phyloP scores from a whole-genome alignment of 106 monocot species.

The Alisma plantagoaquatica region DNA sequence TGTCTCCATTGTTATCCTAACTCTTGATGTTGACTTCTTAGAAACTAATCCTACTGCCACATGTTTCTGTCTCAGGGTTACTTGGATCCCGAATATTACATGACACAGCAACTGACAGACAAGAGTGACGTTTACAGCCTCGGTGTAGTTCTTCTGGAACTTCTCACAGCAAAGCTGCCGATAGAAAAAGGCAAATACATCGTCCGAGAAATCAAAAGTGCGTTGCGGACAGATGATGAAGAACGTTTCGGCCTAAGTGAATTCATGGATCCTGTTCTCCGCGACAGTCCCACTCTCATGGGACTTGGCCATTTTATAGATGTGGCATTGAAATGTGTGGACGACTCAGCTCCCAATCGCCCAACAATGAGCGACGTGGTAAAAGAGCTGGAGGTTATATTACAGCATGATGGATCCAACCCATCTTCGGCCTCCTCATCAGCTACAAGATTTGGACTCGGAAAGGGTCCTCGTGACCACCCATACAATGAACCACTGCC shows the following conservation, averaged over 20 bases:
- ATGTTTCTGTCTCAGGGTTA: conserved; percentile 15
- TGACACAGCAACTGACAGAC: conserved; percentile 18
- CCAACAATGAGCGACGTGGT: conserved; percentile 17
- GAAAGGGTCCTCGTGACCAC: background rate
- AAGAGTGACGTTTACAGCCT: conserved; percentile 27
- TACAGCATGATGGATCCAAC: conserved; percentile 5
- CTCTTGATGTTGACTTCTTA: no score
- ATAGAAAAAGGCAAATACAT: conserved; percentile 8
- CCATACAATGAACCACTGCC: conserved; percentile 1
- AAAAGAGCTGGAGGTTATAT: conserved; percentile 12
- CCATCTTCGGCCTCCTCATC: conserved; percentile 5
- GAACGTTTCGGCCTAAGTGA: conserved; percentile 1
- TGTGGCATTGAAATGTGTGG: conserved; percentile 10
- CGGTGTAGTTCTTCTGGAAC: conserved; percentile 19
- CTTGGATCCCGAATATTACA: conserved; percentile 25
- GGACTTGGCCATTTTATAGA: conserved; percentile 12
- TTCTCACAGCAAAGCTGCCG: conserved; percentile 9
- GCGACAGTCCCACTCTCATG: background rate
- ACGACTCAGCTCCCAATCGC: conserved; percentile 1
- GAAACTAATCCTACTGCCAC: no score
- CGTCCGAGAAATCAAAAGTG: conserved; percentile 7
- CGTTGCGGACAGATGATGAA: background rate
- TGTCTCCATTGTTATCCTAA: no score
- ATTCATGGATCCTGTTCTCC: conserved; percentile 9
- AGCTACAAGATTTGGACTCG: background rate